These are phyloP conservation scores for Eutypa lata DNA, from an alignment of 2,329 filamentous ascomycete species.

Conservation along the genomic window DNA sequence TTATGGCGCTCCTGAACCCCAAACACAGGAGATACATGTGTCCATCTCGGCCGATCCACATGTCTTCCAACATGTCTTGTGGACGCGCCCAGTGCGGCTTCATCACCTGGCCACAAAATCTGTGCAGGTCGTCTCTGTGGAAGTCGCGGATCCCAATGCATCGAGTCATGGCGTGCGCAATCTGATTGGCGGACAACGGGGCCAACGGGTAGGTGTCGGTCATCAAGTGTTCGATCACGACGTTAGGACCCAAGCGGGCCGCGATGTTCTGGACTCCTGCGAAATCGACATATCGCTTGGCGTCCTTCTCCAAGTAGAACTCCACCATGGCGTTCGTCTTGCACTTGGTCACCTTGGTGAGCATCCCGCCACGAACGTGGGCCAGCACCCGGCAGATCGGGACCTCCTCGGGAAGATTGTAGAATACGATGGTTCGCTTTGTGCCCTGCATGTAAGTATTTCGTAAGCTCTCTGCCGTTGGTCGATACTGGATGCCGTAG, in stretches of 20 bases:
- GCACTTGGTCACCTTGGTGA: not conserved
- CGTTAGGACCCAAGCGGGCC: not conserved
- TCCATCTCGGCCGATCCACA: slow-evolving; percentile 2
- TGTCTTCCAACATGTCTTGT: slow-evolving; percentile 8
- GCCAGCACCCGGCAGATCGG: not conserved
- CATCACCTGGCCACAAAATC: slow-evolving; percentile 2
- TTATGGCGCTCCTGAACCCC: too few relatives aligned
- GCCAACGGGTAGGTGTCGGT: slow-evolving; percentile 5
- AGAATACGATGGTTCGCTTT: not conserved
- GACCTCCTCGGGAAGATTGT: not conserved
- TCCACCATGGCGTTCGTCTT: not conserved
- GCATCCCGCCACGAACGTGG: not conserved
- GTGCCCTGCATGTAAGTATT: not conserved
- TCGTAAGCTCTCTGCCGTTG: not conserved
- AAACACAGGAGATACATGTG: slow-evolving; percentile 2
- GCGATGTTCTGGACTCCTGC: not conserved
- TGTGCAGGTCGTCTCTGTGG: not conserved
- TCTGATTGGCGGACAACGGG: not conserved
- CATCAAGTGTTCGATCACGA: not conserved
- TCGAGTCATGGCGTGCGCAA: slow-evolving; percentile 3
- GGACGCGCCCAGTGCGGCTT: not conserved
- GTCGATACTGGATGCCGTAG: not conserved
- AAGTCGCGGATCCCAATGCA: slow-evolving; percentile 1
- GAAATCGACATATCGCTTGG: not conserved
- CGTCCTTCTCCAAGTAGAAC: not conserved